Conservation (phyloP, 371 early-diverging fungal species). For the Circinella minor region DNA sequence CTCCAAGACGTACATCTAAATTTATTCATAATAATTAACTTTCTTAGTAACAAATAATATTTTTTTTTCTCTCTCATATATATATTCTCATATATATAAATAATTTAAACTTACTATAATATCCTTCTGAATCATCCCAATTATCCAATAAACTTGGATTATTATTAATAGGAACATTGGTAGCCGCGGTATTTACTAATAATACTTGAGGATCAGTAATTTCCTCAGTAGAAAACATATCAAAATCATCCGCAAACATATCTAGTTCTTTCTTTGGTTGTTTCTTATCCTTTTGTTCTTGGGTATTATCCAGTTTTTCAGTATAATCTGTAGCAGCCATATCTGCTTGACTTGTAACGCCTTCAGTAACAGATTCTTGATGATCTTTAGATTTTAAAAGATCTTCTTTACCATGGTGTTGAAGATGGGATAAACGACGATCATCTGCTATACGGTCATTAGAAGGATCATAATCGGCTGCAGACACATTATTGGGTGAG, state of each 20-base stretch:
- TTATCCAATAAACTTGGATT: conserved; percentile 78
- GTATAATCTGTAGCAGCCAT: conserved; percentile 70
- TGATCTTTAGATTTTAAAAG: conserved; percentile 60
- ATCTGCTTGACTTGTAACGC: conserved; percentile 49
- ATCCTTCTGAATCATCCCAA: conserved; percentile 97
- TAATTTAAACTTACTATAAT: conserved; percentile 77
- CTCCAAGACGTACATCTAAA: conserved; percentile 80
- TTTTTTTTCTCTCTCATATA: no score
- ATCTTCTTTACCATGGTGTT: conserved; percentile 34
- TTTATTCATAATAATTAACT: neutral
- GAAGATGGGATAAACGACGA: conserved; percentile 28
- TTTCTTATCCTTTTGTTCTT: neutral
- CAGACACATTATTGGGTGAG: conserved; percentile 59
- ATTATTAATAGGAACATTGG: conserved; percentile 32
- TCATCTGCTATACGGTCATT: conserved; percentile 52
- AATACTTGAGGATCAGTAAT: conserved; percentile 30
- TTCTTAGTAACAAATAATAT: neutral
- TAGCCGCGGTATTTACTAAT: conserved; percentile 20
- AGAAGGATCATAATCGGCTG: conserved; percentile 80
- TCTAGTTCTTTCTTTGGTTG: conserved; percentile 59
- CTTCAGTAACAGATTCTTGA: conserved; percentile 38
- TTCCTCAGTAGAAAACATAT: conserved; percentile 49
- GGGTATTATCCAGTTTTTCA: conserved; percentile 37
- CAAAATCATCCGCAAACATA: conserved; percentile 78
- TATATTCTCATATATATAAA: neutral